Conservation (phyloP, 2,329 filamentous ascomycete species). For the Colletotrichum orchidophilum region DNA sequence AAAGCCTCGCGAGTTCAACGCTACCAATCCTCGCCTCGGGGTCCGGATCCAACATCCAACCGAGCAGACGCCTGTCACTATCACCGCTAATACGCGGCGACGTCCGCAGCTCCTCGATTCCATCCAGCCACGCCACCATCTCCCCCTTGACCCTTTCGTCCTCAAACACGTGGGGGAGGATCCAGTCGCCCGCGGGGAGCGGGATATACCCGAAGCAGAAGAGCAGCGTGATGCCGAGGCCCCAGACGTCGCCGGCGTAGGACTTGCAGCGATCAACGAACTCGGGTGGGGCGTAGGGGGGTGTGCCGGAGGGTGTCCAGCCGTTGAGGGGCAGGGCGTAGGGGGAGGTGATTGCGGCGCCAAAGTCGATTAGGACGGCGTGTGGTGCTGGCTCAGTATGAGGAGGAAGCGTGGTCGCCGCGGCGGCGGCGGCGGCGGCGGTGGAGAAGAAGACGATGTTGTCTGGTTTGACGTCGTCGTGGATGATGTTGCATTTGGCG, state of each 20-base stretch:
- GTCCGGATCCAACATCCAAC: not conserved
- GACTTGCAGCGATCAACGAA: not conserved
- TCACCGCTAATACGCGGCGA: not conserved
- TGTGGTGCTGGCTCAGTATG: not conserved
- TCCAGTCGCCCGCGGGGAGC: not conserved
- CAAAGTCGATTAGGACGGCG: not conserved
- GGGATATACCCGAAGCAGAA: not conserved
- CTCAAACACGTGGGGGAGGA: not conserved
- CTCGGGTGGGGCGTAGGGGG: not conserved
- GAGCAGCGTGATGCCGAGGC: not conserved
- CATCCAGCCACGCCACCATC: not conserved
- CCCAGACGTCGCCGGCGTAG: not conserved
- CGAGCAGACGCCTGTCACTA: not conserved
- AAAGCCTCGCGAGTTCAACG: not conserved
- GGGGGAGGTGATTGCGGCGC: not conserved
- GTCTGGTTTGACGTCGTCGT: slow-evolving; percentile 4
- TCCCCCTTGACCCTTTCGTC: not conserved
- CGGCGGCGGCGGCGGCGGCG: too few relatives aligned
- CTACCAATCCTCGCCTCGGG: not conserved
- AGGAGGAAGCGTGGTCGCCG: too few relatives aligned
- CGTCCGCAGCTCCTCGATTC: not conserved
- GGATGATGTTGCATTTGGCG: not conserved
- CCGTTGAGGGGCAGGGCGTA: not conserved
- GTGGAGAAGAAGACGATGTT: not conserved
- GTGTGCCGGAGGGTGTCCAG: not conserved